Conservation (phyloP, 139 green algal genomes). For the Picochlorum sp. region DNA sequence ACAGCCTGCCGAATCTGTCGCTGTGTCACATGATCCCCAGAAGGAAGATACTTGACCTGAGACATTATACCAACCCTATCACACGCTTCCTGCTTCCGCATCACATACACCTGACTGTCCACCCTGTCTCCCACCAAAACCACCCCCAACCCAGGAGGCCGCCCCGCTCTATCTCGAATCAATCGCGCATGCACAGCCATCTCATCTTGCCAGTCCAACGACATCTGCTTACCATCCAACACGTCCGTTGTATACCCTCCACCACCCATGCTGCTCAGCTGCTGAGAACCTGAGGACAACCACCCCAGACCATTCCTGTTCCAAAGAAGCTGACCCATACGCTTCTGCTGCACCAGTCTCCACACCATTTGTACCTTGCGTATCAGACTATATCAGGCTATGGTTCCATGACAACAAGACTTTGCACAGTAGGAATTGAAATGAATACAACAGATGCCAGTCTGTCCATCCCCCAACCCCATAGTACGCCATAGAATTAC, state of each 20-base stretch:
- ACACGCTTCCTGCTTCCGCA: conserved; percentile 85
- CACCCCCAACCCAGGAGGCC: conserved; percentile 74
- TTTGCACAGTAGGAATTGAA: no score
- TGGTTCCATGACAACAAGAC: no score
- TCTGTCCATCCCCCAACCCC: neutral
- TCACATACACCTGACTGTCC: conserved; percentile 88
- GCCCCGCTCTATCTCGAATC: conserved; percentile 18
- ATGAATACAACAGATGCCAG: neutral
- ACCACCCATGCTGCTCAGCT: no score
- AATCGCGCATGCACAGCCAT: conserved; percentile 24
- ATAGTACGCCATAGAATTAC: neutral
- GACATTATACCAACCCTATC: conserved; percentile 26
- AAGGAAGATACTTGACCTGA: conserved; percentile 28
- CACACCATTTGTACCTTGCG: no score
- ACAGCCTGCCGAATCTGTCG: conserved; percentile 40
- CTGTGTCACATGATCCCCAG: conserved; percentile 27
- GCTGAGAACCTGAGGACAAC: no score
- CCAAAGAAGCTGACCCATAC: no score
- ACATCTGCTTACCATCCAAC: conserved; percentile 15
- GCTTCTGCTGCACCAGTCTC: no score
- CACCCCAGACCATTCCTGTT: no score
- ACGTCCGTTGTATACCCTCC: neutral
- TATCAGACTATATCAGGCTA: no score
- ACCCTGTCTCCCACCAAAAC: conserved; percentile 84
- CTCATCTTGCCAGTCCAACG: conserved; percentile 26